Percentiles rank a stretch among this genome's conserved stretches.
phyloP scores from a whole-genome alignment of 2,329 filamentous ascomycete genomes.

The Calonectria hongkongensis region DNA sequence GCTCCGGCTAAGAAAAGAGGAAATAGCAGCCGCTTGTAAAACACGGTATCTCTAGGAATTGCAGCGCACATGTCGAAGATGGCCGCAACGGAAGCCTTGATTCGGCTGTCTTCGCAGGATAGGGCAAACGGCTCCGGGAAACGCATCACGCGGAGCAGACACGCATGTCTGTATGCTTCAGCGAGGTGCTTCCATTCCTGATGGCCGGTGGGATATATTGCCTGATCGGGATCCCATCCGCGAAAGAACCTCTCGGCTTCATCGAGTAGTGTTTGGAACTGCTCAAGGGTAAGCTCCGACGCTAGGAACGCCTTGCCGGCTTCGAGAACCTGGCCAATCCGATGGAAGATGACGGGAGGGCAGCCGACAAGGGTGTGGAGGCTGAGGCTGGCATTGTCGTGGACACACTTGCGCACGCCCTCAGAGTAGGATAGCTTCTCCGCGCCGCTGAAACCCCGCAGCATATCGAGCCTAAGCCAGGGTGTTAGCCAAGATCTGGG shows the following conservation, averaged over 20 bases:
- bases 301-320: slow-evolving; percentile 46
- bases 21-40: slow-evolving; percentile 55
- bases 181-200: slow-evolving; percentile 55
- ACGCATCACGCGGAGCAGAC: slow-evolving; percentile 53
- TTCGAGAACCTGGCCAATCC: slow-evolving; percentile 52
- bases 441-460: slow-evolving; percentile 56
- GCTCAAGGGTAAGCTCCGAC: neutral
- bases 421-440: slow-evolving; percentile 56
- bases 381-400: slow-evolving; percentile 48
- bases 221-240: slow-evolving; percentile 49
- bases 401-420: slow-evolving; percentile 51
- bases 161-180: slow-evolving; percentile 56
- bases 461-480: slow-evolving; percentile 52
- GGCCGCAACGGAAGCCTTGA: slow-evolving; percentile 50
- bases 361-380: slow-evolving; percentile 55
- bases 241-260: slow-evolving; percentile 53
- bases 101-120: slow-evolving; percentile 47
- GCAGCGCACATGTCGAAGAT: slow-evolving; percentile 53
- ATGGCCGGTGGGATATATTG: slow-evolving; percentile 53
- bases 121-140: slow-evolving; percentile 54
- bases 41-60: slow-evolving; percentile 47
- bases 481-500: slow-evolving; percentile 16
- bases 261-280: slow-evolving; percentile 45
- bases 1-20: slow-evolving; percentile 54
- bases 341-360: slow-evolving; percentile 51